Conservation (phyloP, 106 monocot genomes). For the Posidonia australis region DNA sequence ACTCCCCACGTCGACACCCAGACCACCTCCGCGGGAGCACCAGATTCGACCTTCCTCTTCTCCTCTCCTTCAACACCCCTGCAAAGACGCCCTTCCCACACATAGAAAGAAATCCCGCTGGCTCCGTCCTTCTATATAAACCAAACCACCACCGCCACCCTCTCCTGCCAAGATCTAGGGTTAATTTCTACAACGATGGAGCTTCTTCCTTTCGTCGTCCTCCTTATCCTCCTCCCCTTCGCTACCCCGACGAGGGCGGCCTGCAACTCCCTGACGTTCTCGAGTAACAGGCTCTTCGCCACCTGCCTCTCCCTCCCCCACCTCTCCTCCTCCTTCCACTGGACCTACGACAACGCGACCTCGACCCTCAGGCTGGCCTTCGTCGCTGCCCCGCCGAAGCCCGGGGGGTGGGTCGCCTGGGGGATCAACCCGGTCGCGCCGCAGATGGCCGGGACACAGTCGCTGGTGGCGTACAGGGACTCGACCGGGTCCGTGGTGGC, state of each 20-base stretch:
- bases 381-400: conserved; percentile 24
- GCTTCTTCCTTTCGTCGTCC: no score
- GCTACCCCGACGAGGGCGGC: background rate
- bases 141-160: no score
- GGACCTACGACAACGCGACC: conserved; percentile 24
- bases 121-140: no score
- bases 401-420: conserved; percentile 30
- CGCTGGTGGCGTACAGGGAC: conserved; percentile 13
- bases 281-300: conserved; percentile 13
- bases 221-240: background rate
- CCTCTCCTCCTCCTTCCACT: conserved; percentile 56
- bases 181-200: no score
- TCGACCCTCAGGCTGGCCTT: conserved; percentile 46
- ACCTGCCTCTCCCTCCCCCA: conserved; percentile 46
- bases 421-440: conserved; percentile 16
- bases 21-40: no score
- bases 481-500: background rate
- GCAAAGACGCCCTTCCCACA: no score
- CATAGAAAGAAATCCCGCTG: no score
- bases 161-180: no score
- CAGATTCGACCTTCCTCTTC: no score
- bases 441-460: conserved; percentile 14
- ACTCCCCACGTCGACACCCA: no score
- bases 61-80: no score
- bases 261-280: conserved; percentile 4